Base-by-base conservation (phyloP, 805 yeast genomes). In the Pichia eremophila region DNA sequence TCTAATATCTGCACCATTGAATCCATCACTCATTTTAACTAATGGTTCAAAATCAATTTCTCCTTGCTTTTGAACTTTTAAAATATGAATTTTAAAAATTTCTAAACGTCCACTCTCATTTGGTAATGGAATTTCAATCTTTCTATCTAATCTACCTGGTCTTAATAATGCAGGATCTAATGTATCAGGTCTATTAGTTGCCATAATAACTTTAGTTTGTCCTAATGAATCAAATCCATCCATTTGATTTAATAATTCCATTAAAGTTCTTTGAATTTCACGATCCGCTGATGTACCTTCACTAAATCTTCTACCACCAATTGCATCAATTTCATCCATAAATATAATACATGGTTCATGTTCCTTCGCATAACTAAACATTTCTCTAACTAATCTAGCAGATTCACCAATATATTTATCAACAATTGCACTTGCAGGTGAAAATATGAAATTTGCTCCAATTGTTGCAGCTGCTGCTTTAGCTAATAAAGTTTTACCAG, bases 211-310 rank as follows among this genome's bases (percentile, higher is more conserved):
- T 70, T 91, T 91, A 2, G 99, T 91, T 67, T 89, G 95, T 28
- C 99, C 99, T 60, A 91, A 75, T 49, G 88, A 85, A 65, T 91
- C 98, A 66, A 91, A 91, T 51, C 99, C 99, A 66, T 91, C 99
- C 98, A 91, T 90, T 69, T 93, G 98, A 64, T 91, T 91, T 59
- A 91, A 77, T 62, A 91, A 73, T 69, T 91, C 99, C 98, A 91
- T 90, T 63, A 91, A 74, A 4, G 98, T 91, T 71, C 99, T 84
- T 72, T 91, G 99, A 63, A 91, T 91, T 68, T 91, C 99, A 68
- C 99, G 84, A 70, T 91, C 99, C 3, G 99, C 98, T 9, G 96
- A 86, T 2, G 98, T 91, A 69, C 99, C 99, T 67, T 91, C 99
- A 56, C 91, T 81, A 68, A 91, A 91, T 67, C 99, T 79, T 60